Evolutionary conservation across 129 eudicot genomes (phyloP).

Genomic region (Tagetes erecta): DNA sequence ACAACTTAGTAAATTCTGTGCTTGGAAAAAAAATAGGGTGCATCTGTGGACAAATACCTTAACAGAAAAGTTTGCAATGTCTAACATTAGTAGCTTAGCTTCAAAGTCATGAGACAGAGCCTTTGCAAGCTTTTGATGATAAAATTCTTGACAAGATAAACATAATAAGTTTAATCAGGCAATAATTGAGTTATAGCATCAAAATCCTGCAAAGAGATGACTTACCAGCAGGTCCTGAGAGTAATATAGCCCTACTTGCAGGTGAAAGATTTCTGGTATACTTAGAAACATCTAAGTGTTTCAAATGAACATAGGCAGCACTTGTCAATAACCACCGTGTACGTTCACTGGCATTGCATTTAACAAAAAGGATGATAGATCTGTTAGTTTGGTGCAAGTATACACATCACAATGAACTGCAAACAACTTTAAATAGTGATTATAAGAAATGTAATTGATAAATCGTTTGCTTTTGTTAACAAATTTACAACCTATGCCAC

Average conservation of each 20-base stretch:
- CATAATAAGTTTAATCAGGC: constrained; percentile 17
- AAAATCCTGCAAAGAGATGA: constrained; percentile 11
- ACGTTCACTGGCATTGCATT: constrained; percentile 67
- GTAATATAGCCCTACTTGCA: constrained; percentile 87
- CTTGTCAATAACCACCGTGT: constrained; percentile 72
- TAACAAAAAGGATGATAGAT: constrained; percentile 9
- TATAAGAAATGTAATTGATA: constrained; percentile 11
- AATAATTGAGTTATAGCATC: constrained; percentile 4
- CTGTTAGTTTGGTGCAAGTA: constrained; percentile 15
- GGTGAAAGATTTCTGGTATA: constrained; percentile 84
- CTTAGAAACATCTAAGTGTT: constrained; percentile 74
- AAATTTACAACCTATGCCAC: constrained; percentile 9
- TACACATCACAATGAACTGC: background rate
- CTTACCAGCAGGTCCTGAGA: constrained; percentile 90
- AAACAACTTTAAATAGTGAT: constrained; percentile 6
- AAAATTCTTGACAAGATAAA: constrained; percentile 50
- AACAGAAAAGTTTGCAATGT: constrained; percentile 69
- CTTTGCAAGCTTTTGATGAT: constrained; percentile 80
- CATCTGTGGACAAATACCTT: constrained; percentile 46
- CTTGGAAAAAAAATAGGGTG: background rate
- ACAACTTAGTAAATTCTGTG: constrained; percentile 2
- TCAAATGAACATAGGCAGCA: constrained; percentile 95
- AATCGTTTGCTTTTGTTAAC: constrained; percentile 5
- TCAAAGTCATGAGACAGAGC: constrained; percentile 85
- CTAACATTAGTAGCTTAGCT: constrained; percentile 77